phyloP scores from a whole-genome alignment of 495 filamentous ascomycete genomes.

The Aspergillus leporis region DNA sequence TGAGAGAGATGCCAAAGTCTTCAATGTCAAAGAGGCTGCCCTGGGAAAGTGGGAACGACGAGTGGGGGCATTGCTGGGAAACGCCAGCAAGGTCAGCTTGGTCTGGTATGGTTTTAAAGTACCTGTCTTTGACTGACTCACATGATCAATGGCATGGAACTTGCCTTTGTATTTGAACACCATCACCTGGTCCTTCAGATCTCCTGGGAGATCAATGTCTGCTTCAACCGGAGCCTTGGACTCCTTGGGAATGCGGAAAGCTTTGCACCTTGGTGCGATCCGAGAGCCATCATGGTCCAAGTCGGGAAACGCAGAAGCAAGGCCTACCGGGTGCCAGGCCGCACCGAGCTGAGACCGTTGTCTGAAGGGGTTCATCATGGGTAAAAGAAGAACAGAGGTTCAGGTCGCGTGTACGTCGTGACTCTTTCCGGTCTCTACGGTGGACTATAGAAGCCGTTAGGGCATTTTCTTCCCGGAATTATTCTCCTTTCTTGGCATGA shows the following conservation, averaged over 20 bases:
- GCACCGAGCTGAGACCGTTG: constrained; percentile 13
- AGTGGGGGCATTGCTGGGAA: constrained; percentile 60
- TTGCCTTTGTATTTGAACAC: constrained; percentile 59
- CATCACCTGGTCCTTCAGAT: constrained; percentile 57
- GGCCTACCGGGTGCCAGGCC: constrained; percentile 43
- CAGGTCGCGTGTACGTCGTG: too few relatives aligned
- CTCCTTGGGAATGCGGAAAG: constrained; percentile 49
- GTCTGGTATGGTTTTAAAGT: neutral
- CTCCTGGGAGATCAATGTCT: constrained; percentile 43
- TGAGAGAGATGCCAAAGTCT: constrained; percentile 54
- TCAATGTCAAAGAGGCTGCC: constrained; percentile 62
- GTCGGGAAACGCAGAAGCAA: constrained; percentile 52
- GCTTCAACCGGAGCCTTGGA: constrained; percentile 29
- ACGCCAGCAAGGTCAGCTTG: constrained; percentile 16
- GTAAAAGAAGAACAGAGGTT: too few relatives aligned
- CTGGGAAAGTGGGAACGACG: constrained; percentile 55
- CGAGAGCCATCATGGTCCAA: constrained; percentile 33
- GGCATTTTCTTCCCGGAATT: too few relatives aligned
- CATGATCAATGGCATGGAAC: constrained; percentile 61
- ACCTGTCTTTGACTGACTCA: constrained; percentile 30
- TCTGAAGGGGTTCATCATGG: constrained; percentile 15
- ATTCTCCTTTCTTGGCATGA: too few relatives aligned
- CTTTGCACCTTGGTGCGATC: constrained; percentile 51
- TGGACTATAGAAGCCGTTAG: too few relatives aligned
- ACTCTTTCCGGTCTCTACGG: too few relatives aligned